Base-by-base conservation (phyloP, 495 filamentous ascomycete genomes). In the Tirmania nivea region DNA sequence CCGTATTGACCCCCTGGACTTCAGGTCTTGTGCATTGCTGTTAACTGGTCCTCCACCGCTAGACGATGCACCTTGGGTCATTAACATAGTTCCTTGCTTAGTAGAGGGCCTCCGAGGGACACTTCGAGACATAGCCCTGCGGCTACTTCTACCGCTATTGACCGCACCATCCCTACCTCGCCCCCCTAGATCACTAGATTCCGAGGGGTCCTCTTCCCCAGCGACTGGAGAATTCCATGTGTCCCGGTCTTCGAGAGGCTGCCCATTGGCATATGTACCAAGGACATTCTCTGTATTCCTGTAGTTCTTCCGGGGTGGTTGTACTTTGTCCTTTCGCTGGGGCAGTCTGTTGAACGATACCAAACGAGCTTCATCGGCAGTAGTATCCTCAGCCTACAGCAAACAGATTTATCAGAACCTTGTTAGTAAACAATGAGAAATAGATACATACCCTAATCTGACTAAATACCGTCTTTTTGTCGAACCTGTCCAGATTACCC, bases 231-330 rank as follows among this genome's bases (percentile, higher is more conserved):
- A 54, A 69, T 73, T 31, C 57, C 54, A 62, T 20, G 54, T 56
- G 20, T 60, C 51, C 45, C 66, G 59, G 56, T 65, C 55, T 19
- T 56, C 57, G 55, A 51, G 55, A 1, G 51, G 56, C 19, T 63
- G 37, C 62, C 55, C 49, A 58, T 54, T 20, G 72, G 72, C 54
- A 71, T 69, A 59, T 83, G 34, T 52, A 8, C 50, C 81, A 6
- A 96, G 78, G 21, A 96, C 89, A 58, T 93, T 95, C 63, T 96
- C 89, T 0, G 81, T 81, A 61, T 87, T 79, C 65, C 92, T 85
- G 21, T 94, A 69, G 59, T 95, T 95, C 72, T 92, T 93, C 12
- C 86, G 86, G 77, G 1, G 83, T 90, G 7, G 83, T 31, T 31
- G 25, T 31, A 31, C 25, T 84, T 83, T 42, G 51, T 49, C 19